A percentile compares a stretch with the other conserved stretches of the same genome.
These are phyloP conservation scores for Aspergillus tanneri DNA, from an alignment of 2,329 filamentous ascomycete species.

Conservation along the genomic window DNA sequence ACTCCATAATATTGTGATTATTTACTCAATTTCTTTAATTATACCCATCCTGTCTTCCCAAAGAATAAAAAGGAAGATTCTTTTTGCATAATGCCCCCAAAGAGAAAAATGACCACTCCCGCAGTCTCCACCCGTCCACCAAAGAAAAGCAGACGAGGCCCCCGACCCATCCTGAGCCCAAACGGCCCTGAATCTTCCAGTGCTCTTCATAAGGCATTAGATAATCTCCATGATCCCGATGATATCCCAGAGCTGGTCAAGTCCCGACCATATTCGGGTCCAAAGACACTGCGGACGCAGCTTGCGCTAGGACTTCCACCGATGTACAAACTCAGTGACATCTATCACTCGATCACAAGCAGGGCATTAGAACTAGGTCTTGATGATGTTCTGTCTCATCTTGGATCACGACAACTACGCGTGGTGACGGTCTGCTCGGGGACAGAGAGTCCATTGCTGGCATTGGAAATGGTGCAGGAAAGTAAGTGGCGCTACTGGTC, in stretches of 20 bases:
- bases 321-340: constrained; percentile 28
- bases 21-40: background rate
- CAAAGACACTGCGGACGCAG: constrained; percentile 9
- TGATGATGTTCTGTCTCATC: constrained; percentile 42
- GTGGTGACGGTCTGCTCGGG: constrained; percentile 76
- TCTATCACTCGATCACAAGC: constrained; percentile 28
- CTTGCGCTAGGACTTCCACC: constrained; percentile 27
- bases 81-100: background rate
- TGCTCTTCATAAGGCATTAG: too few relatives aligned
- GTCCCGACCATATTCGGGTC: constrained; percentile 15
- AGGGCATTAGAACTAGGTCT: constrained; percentile 38
- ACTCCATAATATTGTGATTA: background rate
- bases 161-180: too few relatives aligned
- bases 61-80: background rate
- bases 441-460: constrained; percentile 71
- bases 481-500: constrained; percentile 30
- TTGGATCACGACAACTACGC: constrained; percentile 45
- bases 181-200: too few relatives aligned
- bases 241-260: constrained; percentile 26
- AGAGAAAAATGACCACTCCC: background rate
- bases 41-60: background rate
- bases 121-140: background rate
- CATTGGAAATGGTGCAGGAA: constrained; percentile 58
- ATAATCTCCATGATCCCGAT: too few relatives aligned
- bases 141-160: too few relatives aligned